Evolutionary conservation across 257 asterid species (phyloP).

Genomic region (Primulina huaijiensis): DNA sequence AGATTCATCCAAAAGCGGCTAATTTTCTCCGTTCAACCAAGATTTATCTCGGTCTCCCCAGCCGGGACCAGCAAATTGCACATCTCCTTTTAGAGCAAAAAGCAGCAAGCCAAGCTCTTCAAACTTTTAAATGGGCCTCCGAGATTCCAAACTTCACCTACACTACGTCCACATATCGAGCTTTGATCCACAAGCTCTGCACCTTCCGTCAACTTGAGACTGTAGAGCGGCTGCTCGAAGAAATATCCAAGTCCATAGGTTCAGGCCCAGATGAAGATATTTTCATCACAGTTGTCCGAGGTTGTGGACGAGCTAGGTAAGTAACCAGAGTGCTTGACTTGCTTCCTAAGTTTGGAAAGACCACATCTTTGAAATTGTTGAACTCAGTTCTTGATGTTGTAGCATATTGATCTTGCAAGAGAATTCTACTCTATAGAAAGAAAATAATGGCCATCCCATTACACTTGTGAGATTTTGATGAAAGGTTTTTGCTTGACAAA

Average conservation of each 20-base stretch:
- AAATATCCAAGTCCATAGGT: conserved; percentile 70
- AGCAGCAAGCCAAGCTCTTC: conserved; percentile 60
- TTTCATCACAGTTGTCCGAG: conserved; percentile 71
- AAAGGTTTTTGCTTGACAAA: conserved; percentile 91
- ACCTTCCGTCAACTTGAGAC: conserved; percentile 46
- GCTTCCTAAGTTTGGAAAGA: conserved; percentile 53
- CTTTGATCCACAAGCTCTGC: conserved; percentile 75
- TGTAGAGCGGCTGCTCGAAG: conserved; percentile 66
- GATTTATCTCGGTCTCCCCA: conserved; percentile 37
- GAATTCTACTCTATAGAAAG: conserved; percentile 72
- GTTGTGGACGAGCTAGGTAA: conserved; percentile 67
- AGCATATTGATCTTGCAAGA: conserved; percentile 79
- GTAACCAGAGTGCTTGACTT: conserved; percentile 58
- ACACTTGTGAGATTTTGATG: conserved; percentile 85
- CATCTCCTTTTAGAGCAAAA: conserved; percentile 72
- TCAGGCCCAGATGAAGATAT: conserved; percentile 63
- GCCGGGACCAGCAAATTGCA: conserved; percentile 57
- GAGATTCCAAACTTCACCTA: conserved; percentile 56
- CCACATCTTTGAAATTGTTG: conserved; percentile 67
- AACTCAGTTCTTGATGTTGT: conserved; percentile 86
- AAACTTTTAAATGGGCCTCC: conserved; percentile 96
- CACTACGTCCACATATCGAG: conserved; percentile 65
- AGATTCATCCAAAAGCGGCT: conserved; percentile 9
- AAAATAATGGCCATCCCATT: conserved; percentile 62
- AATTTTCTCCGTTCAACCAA: conserved; percentile 33